phyloP scores from a whole-genome alignment of 805 yeast genomes.

The Nakazawaea laoshanensis region DNA sequence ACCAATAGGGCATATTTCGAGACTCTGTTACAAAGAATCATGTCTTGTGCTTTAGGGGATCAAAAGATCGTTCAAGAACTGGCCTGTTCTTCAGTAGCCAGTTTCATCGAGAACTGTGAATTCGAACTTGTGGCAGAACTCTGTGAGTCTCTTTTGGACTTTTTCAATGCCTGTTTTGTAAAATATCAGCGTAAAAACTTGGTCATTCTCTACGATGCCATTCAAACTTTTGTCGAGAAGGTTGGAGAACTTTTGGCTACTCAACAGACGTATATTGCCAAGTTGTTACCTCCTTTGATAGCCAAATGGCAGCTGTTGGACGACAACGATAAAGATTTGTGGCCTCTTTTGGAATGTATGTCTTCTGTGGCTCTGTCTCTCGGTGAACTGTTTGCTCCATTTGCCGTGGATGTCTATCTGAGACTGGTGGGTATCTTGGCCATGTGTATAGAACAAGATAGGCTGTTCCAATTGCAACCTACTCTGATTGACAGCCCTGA shows the following conservation, averaged over 20 bases:
- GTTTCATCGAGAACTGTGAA: constrained; percentile 73
- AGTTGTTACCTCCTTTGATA: constrained; percentile 74
- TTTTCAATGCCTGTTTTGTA: constrained; percentile 65
- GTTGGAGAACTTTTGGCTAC: constrained; percentile 49
- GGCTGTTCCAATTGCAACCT: constrained; percentile 20
- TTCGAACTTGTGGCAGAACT: constrained; percentile 51
- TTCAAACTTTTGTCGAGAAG: constrained; percentile 81
- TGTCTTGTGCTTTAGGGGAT: constrained; percentile 67
- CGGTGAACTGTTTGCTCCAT: constrained; percentile 80
- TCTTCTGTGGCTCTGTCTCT: constrained; percentile 84
- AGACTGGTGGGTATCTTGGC: constrained; percentile 67
- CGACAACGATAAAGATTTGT: constrained; percentile 77
- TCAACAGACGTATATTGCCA: constrained; percentile 48
- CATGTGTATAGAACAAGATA: constrained; percentile 60
- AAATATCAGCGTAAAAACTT: constrained; percentile 77
- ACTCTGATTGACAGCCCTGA: constrained; percentile 70
- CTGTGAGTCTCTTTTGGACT: constrained; percentile 57
- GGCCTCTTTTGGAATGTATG: constrained; percentile 92
- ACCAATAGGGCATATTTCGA: constrained; percentile 57
- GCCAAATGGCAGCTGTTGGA: constrained; percentile 67
- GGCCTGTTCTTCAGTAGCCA: constrained; percentile 81
- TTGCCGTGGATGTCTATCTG: constrained; percentile 78
- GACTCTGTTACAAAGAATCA: constrained; percentile 72
- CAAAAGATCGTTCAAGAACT: constrained; percentile 95
- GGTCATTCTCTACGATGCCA: constrained; percentile 78